Evolutionary conservation across 2,329 filamentous ascomycete genomes (phyloP), one percentile per base, ranked within the genome.

Genomic region (Taxawa tesnikishii): DNA sequence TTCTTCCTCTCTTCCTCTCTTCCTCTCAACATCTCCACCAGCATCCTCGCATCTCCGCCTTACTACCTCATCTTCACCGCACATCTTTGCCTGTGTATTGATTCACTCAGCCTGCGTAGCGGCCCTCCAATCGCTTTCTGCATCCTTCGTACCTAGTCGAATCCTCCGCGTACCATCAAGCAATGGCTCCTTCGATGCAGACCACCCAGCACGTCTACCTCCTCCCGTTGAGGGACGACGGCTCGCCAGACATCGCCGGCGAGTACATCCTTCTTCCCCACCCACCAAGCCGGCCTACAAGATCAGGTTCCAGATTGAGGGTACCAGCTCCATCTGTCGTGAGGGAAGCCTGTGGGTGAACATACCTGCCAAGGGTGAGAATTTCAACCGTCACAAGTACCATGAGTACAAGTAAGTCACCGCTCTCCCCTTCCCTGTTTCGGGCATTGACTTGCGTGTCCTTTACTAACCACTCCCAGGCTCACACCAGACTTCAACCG

Each of bases 341-440:
- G 70, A 94, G 59, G 90, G 92, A 38, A 94, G 83, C 52, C 68
- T 98, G 41, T 98, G 90, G 88, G 80, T 94, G 50, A 98, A 98
- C 56, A 82, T 96, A 38, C 90, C 90, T 6, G 72, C 79, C 39
- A 67, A 77, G 47, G 85, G 79, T 37, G 63, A 74, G 30, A 62
- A 75, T 26, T 98, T 96, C 52, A 70, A 75, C 42, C 78, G 90
- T 45, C 69, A 80, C 48, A 69, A 70, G 19, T 98, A 93, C 56
- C 75, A 76, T 48, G 80, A 94, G 60, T 92, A 81, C 70, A 88
- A 83, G 88, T 94, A 68, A 55, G 78, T 55, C 28, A 11, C 11
- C 35, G 31, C 27, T 16, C 18, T 11, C 10, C 23, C 18, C 15
- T 4, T 19, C 12, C 11, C 15, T n/a, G n/a, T n/a, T n/a, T n/a